Evolutionary conservation across 2,329 filamentous ascomycete species (phyloP), one percentile per base, ranked within the genome.

Genomic region (Penicillium sp.): DNA sequence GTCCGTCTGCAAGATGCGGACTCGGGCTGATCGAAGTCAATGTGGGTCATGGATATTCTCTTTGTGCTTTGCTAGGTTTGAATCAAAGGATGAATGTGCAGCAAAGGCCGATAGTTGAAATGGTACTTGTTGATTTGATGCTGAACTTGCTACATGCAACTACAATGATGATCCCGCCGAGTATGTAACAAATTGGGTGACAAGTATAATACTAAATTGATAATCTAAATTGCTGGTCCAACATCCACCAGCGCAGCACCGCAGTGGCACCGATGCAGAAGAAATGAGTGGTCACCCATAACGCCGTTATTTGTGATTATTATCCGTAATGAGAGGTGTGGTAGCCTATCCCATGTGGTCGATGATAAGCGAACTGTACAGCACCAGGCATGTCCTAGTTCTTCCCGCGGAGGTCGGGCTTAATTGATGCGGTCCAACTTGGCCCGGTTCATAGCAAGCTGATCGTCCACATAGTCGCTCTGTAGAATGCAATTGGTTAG

Each of bases 381-480:
- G 69, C 68, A 64, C 68, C 67, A 59, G 68, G 67, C 67, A 60
- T 65, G 63, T 62, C 51, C 55, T 43, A 62, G 52, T 56, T 56
- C 61, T 44, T 55, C 50, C 42, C 33, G 42, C 18, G 48, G 8
- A 9, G 34, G 18, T 36, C 10, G 8, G n/a, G 16, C 39, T 56
- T 71, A 77, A 59, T 62, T 73, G 56, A 77, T 77, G 33, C 87
- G 82, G 66, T 88, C 85, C 71, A 92, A 71, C 63, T 85, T 83
- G 66, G 87, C 85, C 61, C 88, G 82, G 78, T 92, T 92, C 83
- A 91, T 86, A 54, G 86, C 85, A 66, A 93, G 90, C 68, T 89
- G 84, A 62, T 93, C 89, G 72, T 92, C 89, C 63, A 96, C 90
- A 64, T 81, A 83, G 71, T 96, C 91, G 75, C 87, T 93, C 90